Conservation (phyloP, 768 basidiomycete genomes). For the Podaxis sp. region DNA sequence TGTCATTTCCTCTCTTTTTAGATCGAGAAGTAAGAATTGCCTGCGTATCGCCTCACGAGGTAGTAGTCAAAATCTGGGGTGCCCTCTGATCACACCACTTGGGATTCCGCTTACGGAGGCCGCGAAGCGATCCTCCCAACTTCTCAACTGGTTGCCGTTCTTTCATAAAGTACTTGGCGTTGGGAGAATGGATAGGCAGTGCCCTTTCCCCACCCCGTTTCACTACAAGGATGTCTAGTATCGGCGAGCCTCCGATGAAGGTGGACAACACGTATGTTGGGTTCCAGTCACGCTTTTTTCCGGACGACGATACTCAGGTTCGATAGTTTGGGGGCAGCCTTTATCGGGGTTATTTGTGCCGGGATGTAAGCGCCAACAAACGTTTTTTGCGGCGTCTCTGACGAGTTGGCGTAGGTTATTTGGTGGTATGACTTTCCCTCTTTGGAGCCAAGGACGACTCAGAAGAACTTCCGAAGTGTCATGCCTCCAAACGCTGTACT, state of each 20-base stretch:
- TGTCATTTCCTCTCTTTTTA: slow-evolving; percentile 2
- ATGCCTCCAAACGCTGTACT: slow-evolving; percentile 53
- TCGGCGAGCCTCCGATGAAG: slow-evolving; percentile 12
- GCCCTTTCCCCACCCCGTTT: slow-evolving; percentile 14
- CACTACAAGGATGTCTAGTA: slow-evolving; percentile 16
- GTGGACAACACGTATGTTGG: slow-evolving; percentile 34
- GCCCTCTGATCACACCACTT: slow-evolving; percentile 6
- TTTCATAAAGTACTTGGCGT: slow-evolving; percentile 23
- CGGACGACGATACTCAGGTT: background rate
- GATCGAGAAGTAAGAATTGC: slow-evolving; percentile 11
- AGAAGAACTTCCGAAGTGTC: slow-evolving; percentile 33
- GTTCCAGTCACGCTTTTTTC: background rate
- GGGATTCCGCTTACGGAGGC: background rate
- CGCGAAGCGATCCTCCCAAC: slow-evolving; percentile 12
- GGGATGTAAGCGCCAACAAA: slow-evolving; percentile 31
- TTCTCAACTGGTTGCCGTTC: slow-evolving; percentile 16
- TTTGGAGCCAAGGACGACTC: background rate
- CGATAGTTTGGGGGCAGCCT: slow-evolving; percentile 47
- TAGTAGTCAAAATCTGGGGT: slow-evolving; percentile 2
- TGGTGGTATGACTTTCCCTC: slow-evolving; percentile 35
- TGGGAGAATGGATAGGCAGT: slow-evolving; percentile 14
- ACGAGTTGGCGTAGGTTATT: slow-evolving; percentile 33
- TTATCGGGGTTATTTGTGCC: slow-evolving; percentile 45
- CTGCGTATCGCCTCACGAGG: slow-evolving; percentile 6
- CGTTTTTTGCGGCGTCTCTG: background rate